These are phyloP conservation scores for Eremomyces bilateralis DNA, from an alignment of 495 filamentous ascomycete genomes.

Conservation along the genomic window DNA sequence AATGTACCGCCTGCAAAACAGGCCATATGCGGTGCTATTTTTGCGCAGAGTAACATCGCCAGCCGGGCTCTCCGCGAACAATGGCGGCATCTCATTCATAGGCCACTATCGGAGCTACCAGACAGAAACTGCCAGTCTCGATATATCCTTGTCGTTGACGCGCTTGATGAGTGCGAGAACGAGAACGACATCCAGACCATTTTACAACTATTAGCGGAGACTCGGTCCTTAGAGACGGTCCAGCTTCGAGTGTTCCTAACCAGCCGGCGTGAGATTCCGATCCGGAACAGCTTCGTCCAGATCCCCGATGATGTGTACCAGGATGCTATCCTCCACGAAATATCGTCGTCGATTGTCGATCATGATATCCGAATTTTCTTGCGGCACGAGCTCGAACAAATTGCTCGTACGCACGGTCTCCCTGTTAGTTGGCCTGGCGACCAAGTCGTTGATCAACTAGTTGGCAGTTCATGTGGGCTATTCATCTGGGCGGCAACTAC, in stretches of 20 bases:
- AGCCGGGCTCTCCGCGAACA: conserved; percentile 21
- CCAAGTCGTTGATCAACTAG: not conserved
- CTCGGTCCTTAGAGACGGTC: no score
- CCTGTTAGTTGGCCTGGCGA: no score
- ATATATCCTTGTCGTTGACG: conserved; percentile 8
- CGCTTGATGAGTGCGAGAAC: no score
- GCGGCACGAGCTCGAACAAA: no score
- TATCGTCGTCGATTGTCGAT: conserved; percentile 6
- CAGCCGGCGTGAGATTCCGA: conserved; percentile 11
- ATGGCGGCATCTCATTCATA: conserved; percentile 27
- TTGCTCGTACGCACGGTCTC: no score
- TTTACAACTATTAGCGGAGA: conserved; percentile 9
- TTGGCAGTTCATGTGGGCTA: conserved; percentile 1
- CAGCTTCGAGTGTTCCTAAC: no score
- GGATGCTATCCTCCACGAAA: conserved; percentile 12
- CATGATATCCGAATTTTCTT: no score
- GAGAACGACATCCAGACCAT: conserved; percentile 10
- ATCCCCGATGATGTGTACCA: conserved; percentile 5
- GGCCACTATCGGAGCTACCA: conserved; percentile 12
- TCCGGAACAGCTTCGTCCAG: conserved; percentile 11
- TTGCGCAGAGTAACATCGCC: conserved; percentile 8
- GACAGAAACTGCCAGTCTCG: not conserved
- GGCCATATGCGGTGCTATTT: conserved; percentile 19
- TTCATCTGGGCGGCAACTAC: no score
- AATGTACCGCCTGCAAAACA: conserved; percentile 12